Evolutionary conservation across 1,284 basidiomycete genomes (phyloP).

Genomic region (Ganoderma lingzhi): DNA sequence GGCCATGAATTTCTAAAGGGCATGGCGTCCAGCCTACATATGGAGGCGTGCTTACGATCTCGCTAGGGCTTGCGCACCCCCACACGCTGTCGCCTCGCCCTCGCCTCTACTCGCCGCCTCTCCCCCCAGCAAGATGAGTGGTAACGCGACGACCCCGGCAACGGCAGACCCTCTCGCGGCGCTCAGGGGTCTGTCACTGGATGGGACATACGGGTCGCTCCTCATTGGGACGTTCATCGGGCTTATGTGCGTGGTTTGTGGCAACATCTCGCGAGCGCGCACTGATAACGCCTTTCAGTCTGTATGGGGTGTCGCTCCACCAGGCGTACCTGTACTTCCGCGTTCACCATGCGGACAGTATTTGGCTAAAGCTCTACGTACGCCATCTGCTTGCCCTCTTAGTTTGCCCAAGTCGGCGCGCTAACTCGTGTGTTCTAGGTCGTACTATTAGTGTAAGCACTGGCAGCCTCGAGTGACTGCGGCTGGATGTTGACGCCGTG

Average conservation of each 20-base stretch:
- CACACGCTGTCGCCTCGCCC: neutral
- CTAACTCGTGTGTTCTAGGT: neutral
- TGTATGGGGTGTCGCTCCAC: neutral
- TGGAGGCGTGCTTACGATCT: neutral
- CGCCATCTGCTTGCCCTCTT: neutral
- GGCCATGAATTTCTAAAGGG: neutral
- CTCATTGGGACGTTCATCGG: neutral
- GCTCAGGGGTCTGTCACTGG: neutral
- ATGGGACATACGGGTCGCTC: neutral
- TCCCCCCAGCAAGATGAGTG: neutral
- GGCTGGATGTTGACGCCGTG: neutral
- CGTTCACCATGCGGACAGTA: neutral
- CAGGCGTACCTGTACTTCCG: conserved; percentile 2
- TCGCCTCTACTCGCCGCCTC: neutral
- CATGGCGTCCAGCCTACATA: neutral
- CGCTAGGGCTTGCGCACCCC: neutral
- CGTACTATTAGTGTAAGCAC: conserved; percentile 1
- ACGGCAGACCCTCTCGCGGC: neutral
- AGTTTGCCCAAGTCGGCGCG: neutral
- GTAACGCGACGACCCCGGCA: neutral
- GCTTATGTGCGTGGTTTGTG: neutral
- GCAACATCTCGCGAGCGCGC: neutral
- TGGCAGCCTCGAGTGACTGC: neutral
- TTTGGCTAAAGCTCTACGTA: neutral
- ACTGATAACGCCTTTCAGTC: neutral